A percentile compares a stretch with the other conserved stretches of the same genome.
Evolutionary conservation across 768 basidiomycete genomes (phyloP).

Genomic region (Pisolithus marmoratus): DNA sequence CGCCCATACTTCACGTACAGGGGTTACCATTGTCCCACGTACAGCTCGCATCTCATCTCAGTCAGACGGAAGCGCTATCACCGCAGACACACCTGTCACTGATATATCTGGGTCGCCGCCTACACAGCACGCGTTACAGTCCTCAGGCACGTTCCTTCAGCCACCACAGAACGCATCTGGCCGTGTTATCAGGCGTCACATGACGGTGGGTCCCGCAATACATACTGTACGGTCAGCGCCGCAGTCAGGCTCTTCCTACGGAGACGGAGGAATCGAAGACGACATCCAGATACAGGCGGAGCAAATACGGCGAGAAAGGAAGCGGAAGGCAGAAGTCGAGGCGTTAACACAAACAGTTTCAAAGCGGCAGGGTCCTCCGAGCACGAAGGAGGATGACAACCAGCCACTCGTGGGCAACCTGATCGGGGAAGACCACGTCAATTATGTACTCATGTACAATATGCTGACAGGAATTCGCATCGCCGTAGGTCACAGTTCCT

Average conservation of each 20-base stretch:
- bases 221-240: slow-evolving; percentile 24
- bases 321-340: slow-evolving; percentile 64
- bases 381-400: slow-evolving; percentile 38
- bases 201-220: slow-evolving; percentile 49
- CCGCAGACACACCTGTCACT: slow-evolving; percentile 15
- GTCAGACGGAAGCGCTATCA: slow-evolving; percentile 9
- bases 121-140: slow-evolving; percentile 23
- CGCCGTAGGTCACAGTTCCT: slow-evolving; percentile 51
- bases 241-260: slow-evolving; percentile 32
- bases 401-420: slow-evolving; percentile 84
- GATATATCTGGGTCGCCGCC: slow-evolving; percentile 20
- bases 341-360: slow-evolving; percentile 38
- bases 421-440: slow-evolving; percentile 97
- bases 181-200: slow-evolving; percentile 59
- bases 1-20: slow-evolving; percentile 20
- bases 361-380: slow-evolving; percentile 16
- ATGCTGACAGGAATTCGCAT: slow-evolving; percentile 99
- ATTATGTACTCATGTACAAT: slow-evolving; percentile 99
- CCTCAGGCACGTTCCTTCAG: slow-evolving; percentile 46
- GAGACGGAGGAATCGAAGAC: slow-evolving; percentile 37
- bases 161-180: slow-evolving; percentile 33
- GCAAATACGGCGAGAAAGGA: slow-evolving; percentile 77
- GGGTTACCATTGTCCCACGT: slow-evolving; percentile 13
- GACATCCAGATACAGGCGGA: slow-evolving; percentile 88
- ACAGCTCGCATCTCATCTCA: slow-evolving; percentile 4